These are phyloP conservation scores for Steccherinum ochraceum DNA, from an alignment of 768 basidiomycete species.

Conservation along the genomic window DNA sequence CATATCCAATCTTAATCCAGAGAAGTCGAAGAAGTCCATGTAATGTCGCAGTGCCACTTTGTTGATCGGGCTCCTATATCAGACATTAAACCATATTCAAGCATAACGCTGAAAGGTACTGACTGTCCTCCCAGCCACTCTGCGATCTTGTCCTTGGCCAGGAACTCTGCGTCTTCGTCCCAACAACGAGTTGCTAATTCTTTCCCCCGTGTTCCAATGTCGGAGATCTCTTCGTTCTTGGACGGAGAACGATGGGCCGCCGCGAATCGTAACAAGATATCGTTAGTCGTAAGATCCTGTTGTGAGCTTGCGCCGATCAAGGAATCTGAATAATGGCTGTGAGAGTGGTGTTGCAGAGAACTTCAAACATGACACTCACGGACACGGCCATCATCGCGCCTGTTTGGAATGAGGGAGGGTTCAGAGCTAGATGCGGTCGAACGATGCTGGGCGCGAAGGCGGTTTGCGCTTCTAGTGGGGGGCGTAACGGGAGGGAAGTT, in stretches of 20 bases:
- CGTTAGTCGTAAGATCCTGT: slow-evolving; percentile 50
- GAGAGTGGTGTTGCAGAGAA: too few relatives aligned
- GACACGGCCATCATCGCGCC: slow-evolving; percentile 39
- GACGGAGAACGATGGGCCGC: slow-evolving; percentile 28
- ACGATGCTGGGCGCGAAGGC: slow-evolving; percentile 60
- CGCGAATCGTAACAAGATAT: slow-evolving; percentile 39
- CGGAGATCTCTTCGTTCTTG: slow-evolving; percentile 44
- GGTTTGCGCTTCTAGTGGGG: slow-evolving; percentile 32
- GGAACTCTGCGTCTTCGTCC: slow-evolving; percentile 79
- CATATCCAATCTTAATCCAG: slow-evolving; percentile 71
- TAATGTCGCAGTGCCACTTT: slow-evolving; percentile 72
- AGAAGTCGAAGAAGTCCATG: slow-evolving; percentile 86
- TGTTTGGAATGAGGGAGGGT: slow-evolving; percentile 61
- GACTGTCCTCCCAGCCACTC: slow-evolving; percentile 93
- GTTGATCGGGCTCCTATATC: slow-evolving; percentile 65
- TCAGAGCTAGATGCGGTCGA: slow-evolving; percentile 76
- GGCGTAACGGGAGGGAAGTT: slow-evolving; percentile 29
- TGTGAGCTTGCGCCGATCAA: slow-evolving; percentile 30
- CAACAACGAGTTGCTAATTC: slow-evolving; percentile 76
- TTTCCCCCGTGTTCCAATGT: slow-evolving; percentile 58
- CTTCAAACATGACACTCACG: slow-evolving; percentile 43
- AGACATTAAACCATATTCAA: slow-evolving; percentile 1
- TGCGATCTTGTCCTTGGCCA: slow-evolving; percentile 87
- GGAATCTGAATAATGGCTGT: not conserved
- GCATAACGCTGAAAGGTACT: slow-evolving; percentile 31